Evolutionary conservation across 306 rosid genomes (phyloP), one percentile per base, ranked within the genome.

Genomic region (Ormosia semicastrata): DNA sequence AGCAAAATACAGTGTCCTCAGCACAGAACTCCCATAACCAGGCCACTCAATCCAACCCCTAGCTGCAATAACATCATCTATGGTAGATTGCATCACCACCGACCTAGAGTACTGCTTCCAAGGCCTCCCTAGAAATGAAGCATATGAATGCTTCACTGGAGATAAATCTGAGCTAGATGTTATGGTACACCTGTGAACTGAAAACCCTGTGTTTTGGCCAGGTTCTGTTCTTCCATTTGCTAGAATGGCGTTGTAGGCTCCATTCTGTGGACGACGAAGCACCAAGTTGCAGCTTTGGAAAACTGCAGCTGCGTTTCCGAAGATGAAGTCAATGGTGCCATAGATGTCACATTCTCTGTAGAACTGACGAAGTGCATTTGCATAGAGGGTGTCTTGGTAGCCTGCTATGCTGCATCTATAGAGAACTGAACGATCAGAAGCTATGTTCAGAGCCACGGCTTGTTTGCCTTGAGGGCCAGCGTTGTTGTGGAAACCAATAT

Each of bases 261-360:
- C 58, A 13, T 66, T 4, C 3, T 3, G 47, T 2, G 88, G 87
- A 3, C 78, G 76, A 2, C 87, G 92, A 0, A 89, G 76, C 11
- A 56, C 1, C 8, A 87, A 17, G 56, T 65, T 83, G 79, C 89
- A 89, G 46, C 70, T 66, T 29, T 89, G 92, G 64, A 89, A 85
- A 29, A 89, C 85, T 2, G 90, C 89, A 0, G 79, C 90, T 0
- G 92, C 85, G 79, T 89, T 85, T 5, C 92, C 92, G 18, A 89
- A 89, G 46, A 87, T 87, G 85, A 89, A 89, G 85, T 89, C 92
- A 1, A 89, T 9, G 56, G 88, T 89, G 73, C 90, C 90, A 30
- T 80, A 33, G 46, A 89, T 87, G 74, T 89, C 86, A 6, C 90
- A 89, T 50, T 89, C 89, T 63, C 80, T 70, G 66, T 89, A 89